phyloP scores from a whole-genome alignment of 768 basidiomycete species.

The Suillus brevipes region DNA sequence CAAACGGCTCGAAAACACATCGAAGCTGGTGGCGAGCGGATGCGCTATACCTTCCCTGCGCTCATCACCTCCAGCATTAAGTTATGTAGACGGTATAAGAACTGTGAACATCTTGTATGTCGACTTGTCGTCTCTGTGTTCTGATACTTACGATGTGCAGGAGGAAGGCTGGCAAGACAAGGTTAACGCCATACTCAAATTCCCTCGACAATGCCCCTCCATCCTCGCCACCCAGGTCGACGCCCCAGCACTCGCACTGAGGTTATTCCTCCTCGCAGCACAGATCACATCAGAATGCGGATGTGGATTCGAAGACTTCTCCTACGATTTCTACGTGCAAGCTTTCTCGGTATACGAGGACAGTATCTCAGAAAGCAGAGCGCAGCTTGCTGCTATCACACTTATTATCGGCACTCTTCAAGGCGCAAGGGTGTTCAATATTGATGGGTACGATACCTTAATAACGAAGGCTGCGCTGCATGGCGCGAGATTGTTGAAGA shows the following conservation, averaged over 20 bases:
- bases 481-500: slow-evolving; percentile 94
- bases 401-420: slow-evolving; percentile 91
- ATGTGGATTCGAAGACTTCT: slow-evolving; percentile 91
- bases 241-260: slow-evolving; percentile 86
- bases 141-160: slow-evolving; percentile 35
- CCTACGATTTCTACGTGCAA: slow-evolving; percentile 97
- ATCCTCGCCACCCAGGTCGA: slow-evolving; percentile 94
- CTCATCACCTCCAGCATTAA: slow-evolving; percentile 93
- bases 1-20: slow-evolving; percentile 91
- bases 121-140: not conserved
- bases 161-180: slow-evolving; percentile 86
- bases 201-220: slow-evolving; percentile 89
- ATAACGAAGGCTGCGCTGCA: slow-evolving; percentile 99
- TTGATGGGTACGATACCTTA: slow-evolving; percentile 95
- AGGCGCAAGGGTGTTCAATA: slow-evolving; percentile 85
- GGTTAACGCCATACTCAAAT: slow-evolving; percentile 88
- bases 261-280: slow-evolving; percentile 92
- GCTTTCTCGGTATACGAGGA: slow-evolving; percentile 99
- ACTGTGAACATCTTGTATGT: slow-evolving; percentile 67
- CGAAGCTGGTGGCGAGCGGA: slow-evolving; percentile 88
- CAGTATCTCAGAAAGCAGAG: slow-evolving; percentile 91
- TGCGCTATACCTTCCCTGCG: slow-evolving; percentile 96
- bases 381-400: slow-evolving; percentile 96
- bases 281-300: slow-evolving; percentile 94
- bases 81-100: slow-evolving; percentile 89